Percentiles rank a stretch among this genome's conserved stretches.
Conservation (phyloP, 148 eudicot species). For the Suaeda aralocaspica region DNA sequence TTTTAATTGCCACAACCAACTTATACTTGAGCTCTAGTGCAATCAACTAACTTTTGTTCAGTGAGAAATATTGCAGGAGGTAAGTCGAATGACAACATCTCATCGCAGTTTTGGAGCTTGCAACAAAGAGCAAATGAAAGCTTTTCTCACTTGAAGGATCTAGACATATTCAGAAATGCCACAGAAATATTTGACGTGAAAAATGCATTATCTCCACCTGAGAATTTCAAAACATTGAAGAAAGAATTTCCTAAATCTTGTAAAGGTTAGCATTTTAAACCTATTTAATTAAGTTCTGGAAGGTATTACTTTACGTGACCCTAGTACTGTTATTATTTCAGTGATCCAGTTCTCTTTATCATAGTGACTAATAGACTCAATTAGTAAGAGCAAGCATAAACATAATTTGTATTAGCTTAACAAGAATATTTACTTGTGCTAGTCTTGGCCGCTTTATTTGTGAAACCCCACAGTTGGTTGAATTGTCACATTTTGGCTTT, state of each 20-base stretch:
- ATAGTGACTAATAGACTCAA: neutral
- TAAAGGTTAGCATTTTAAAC: slow-evolving; percentile 33
- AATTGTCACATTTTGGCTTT: neutral
- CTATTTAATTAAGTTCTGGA: neutral
- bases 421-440: neutral
- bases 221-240: slow-evolving; percentile 32
- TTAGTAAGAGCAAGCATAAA: too few species aligned
- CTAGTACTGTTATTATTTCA: neutral
- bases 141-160: slow-evolving; percentile 36
- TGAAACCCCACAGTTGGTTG: neutral
- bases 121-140: slow-evolving; percentile 36
- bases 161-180: slow-evolving; percentile 30
- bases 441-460: neutral
- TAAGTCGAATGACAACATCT: slow-evolving; percentile 31
- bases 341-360: neutral
- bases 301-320: neutral
- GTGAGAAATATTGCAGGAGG: slow-evolving; percentile 27
- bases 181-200: slow-evolving; percentile 34
- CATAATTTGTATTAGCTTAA: neutral
- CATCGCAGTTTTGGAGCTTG: slow-evolving; percentile 31
- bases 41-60: slow-evolving; percentile 35
- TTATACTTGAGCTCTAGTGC: slow-evolving; percentile 43
- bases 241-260: slow-evolving; percentile 24
- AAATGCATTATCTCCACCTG: slow-evolving; percentile 30
- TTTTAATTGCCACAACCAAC: slow-evolving; percentile 42